Evolutionary conservation across 192 early-diverging fungal species (phyloP).

Genomic region (Entophlyctis helioformis): DNA sequence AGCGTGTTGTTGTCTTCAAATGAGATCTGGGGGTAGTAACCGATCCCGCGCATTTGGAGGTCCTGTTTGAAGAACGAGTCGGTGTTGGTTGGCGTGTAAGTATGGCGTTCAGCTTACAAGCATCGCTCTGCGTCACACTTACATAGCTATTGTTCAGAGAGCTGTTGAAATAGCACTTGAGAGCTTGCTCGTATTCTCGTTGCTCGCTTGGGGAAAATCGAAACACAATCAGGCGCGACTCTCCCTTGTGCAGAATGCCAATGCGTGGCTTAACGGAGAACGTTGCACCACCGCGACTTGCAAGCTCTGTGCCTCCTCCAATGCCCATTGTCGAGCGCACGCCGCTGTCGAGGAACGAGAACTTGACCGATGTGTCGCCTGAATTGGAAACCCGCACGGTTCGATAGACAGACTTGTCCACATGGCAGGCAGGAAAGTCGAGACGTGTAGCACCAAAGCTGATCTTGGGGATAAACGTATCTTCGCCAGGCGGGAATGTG

Average conservation of each 20-base stretch:
- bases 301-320: slow-evolving; percentile 20
- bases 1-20: slow-evolving; percentile 32
- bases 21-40: slow-evolving; percentile 25
- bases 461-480: slow-evolving; percentile 45
- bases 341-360: slow-evolving; percentile 29
- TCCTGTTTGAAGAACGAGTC: slow-evolving; percentile 23
- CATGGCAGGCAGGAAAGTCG: slow-evolving; percentile 39
- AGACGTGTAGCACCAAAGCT: slow-evolving; percentile 24
- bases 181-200: slow-evolving; percentile 26
- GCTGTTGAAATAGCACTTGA: slow-evolving; percentile 40
- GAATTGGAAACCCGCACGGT: slow-evolving; percentile 35
- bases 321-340: slow-evolving; percentile 6
- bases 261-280: slow-evolving; percentile 37
- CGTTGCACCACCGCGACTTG: slow-evolving; percentile 21
- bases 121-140: no score
- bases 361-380: slow-evolving; percentile 43
- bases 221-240: slow-evolving; percentile 35
- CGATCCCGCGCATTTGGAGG: slow-evolving; percentile 29
- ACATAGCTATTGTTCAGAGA: slow-evolving; percentile 17
- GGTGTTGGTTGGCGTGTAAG: no score
- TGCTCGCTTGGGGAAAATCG: slow-evolving; percentile 37
- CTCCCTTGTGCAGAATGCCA: slow-evolving; percentile 33
- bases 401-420: slow-evolving; percentile 34
- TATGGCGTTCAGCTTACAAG: no score
- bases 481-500: slow-evolving; percentile 37